These are phyloP conservation scores for Ophiosphaerella narmari DNA, from an alignment of 2,329 filamentous ascomycete genomes.

Conservation along the genomic window DNA sequence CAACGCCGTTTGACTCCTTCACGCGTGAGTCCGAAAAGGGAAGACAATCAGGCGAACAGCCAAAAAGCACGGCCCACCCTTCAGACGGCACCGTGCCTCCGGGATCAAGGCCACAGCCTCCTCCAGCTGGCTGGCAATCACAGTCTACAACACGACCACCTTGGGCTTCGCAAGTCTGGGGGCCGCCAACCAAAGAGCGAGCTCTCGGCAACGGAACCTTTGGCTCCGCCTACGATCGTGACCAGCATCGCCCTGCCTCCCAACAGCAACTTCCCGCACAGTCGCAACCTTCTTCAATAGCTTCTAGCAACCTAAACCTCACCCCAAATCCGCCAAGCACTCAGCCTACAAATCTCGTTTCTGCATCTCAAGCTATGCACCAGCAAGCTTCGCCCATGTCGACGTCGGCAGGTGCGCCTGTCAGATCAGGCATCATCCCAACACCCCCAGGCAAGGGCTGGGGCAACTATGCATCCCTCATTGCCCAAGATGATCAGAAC, in stretches of 20 bases:
- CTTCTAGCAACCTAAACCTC: conserved; percentile 28
- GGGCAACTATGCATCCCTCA: conserved; percentile 38
- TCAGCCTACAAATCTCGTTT: conserved; percentile 21
- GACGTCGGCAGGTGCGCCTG: conserved; percentile 15
- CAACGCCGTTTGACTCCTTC: conserved; percentile 22
- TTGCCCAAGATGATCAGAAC: conserved; percentile 36
- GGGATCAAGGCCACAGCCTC: conserved; percentile 31
- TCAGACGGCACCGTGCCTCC: conserved; percentile 20
- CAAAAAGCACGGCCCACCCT: conserved; percentile 20
- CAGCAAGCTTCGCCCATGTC: conserved; percentile 19
- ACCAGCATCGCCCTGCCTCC: conserved; percentile 48
- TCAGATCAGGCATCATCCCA: conserved; percentile 34
- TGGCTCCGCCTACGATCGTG: conserved; percentile 62
- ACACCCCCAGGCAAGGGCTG: conserved; percentile 37
- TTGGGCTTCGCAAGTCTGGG: conserved; percentile 68
- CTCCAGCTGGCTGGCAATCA: conserved; percentile 32
- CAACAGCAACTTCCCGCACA: conserved; percentile 36
- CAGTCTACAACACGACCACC: conserved; percentile 30
- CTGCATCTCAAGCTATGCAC: conserved; percentile 27
- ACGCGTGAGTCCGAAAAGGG: conserved; percentile 25
- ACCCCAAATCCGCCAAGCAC: conserved; percentile 19
- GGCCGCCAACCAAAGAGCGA: conserved; percentile 67
- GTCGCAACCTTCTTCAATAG: conserved; percentile 26
- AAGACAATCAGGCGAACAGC: conserved; percentile 19
- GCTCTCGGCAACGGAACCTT: conserved; percentile 81